These are phyloP conservation scores for Melampsora americana DNA, from an alignment of 1,284 basidiomycete species.

Conservation along the genomic window DNA sequence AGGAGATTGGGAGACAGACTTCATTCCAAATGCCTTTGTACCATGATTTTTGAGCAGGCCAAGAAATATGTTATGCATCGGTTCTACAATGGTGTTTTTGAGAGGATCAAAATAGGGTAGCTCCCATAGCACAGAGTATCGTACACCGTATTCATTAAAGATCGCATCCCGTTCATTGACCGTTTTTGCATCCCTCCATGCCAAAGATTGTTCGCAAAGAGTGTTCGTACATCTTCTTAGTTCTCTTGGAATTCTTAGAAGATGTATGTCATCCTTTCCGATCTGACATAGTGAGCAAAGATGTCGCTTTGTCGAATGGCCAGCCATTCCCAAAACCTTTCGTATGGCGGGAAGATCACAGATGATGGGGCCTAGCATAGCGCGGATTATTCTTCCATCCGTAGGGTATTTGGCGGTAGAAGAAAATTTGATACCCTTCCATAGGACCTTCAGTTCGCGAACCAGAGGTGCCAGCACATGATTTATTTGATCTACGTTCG, in stretches of 20 bases:
- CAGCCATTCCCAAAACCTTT: slow-evolving; percentile 25
- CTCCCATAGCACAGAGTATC: slow-evolving; percentile 23
- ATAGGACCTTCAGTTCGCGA: slow-evolving; percentile 50
- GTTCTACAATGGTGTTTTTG: slow-evolving; percentile 11
- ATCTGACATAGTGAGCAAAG: slow-evolving; percentile 17
- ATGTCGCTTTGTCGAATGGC: slow-evolving; percentile 10
- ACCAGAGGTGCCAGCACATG: slow-evolving; percentile 53
- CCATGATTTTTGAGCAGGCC: slow-evolving; percentile 25
- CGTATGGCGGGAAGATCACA: slow-evolving; percentile 34
- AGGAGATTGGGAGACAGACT: background rate
- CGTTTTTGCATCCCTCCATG: slow-evolving; percentile 32
- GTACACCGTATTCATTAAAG: slow-evolving; percentile 15
- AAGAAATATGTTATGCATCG: slow-evolving; percentile 41
- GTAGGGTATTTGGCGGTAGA: slow-evolving; percentile 23
- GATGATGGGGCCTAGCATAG: slow-evolving; percentile 7
- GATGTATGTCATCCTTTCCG: background rate
- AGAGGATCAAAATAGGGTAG: slow-evolving; percentile 28
- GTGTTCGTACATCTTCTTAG: background rate
- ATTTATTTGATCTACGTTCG: slow-evolving; percentile 49
- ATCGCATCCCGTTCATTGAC: background rate
- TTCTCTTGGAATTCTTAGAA: background rate
- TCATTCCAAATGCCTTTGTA: slow-evolving; percentile 17
- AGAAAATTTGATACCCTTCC: slow-evolving; percentile 45
- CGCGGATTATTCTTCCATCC: slow-evolving; percentile 20
- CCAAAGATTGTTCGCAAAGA: background rate